These are phyloP conservation scores for Anthracocystis walkeri DNA, from an alignment of 1,284 basidiomycete species.

Conservation along the genomic window DNA sequence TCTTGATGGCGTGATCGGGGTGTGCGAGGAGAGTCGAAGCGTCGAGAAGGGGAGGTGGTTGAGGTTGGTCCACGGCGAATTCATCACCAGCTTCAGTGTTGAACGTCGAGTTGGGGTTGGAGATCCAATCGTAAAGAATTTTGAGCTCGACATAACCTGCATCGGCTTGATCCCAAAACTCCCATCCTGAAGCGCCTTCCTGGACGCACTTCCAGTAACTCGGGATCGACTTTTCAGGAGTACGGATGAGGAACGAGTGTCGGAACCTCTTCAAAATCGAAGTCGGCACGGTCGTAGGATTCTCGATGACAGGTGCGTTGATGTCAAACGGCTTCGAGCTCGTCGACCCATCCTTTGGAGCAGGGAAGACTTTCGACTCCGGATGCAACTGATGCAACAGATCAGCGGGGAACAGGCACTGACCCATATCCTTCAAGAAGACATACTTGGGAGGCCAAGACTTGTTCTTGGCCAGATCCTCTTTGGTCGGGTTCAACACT, in stretches of 20 bases:
- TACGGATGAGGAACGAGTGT: constrained; percentile 67
- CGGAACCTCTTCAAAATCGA: constrained; percentile 60
- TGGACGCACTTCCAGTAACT: constrained; percentile 67
- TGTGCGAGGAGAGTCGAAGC: constrained; percentile 56
- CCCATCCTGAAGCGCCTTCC: constrained; percentile 63
- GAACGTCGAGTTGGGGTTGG: constrained; percentile 60
- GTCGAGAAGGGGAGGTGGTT: constrained; percentile 61
- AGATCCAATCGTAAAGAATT: constrained; percentile 64
- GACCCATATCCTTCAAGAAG: constrained; percentile 68
- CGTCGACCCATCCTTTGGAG: constrained; percentile 1
- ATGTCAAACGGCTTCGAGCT: constrained; percentile 19
- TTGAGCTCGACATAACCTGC: constrained; percentile 61
- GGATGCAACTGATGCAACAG: constrained; percentile 57
- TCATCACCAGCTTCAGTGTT: constrained; percentile 46
- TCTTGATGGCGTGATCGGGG: constrained; percentile 56
- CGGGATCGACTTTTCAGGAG: constrained; percentile 63
- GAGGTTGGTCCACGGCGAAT: constrained; percentile 47
- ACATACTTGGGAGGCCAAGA: constrained; percentile 52
- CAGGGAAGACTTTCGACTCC: constrained; percentile 58
- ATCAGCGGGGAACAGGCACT: constrained; percentile 58
- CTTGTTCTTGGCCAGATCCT: constrained; percentile 40
- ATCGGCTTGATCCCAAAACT: constrained; percentile 65
- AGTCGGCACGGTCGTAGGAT: constrained; percentile 65
- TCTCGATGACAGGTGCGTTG: constrained; percentile 59
- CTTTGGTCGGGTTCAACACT: constrained; percentile 43